A percentile compares a stretch with the other conserved stretches of the same genome.
Evolutionary conservation across 306 rosid species (phyloP).

Genomic region (Cicer yamashitae): DNA sequence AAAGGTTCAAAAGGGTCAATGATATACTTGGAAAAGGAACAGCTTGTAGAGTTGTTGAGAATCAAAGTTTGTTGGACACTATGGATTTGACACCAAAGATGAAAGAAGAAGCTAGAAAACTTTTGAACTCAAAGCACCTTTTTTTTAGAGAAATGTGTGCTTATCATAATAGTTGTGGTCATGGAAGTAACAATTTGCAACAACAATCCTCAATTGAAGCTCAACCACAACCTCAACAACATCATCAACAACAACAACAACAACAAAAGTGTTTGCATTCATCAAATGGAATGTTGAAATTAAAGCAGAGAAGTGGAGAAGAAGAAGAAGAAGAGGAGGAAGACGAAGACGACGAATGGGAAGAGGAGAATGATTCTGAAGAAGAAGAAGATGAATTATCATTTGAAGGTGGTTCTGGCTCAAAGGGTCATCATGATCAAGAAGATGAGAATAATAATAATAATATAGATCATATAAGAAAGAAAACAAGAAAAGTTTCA

Average conservation of each 20-base stretch:
- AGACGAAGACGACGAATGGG: constrained; percentile 64
- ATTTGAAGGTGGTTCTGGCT: constrained; percentile 48
- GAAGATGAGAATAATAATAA: constrained; percentile 54
- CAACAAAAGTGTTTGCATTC: constrained; percentile 60
- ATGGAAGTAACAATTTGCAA: constrained; percentile 40
- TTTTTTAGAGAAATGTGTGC: constrained; percentile 98
- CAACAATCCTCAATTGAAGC: background rate
- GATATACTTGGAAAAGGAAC: constrained; percentile 96
- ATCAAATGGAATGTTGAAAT: constrained; percentile 53
- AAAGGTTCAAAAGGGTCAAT: constrained; percentile 91
- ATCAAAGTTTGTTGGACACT: constrained; percentile 70
- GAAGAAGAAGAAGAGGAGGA: constrained; percentile 66
- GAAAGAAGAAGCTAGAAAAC: constrained; percentile 84
- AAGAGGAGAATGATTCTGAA: constrained; percentile 60
- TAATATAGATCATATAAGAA: constrained; percentile 38
- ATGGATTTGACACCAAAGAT: constrained; percentile 75
- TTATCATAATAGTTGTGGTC: constrained; percentile 87
- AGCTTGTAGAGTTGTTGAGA: constrained; percentile 84
- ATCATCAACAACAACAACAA: constrained; percentile 19
- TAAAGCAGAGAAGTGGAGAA: constrained; percentile 51
- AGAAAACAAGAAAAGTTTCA: constrained; percentile 53
- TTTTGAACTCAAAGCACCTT: constrained; percentile 89
- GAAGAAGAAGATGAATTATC: constrained; percentile 58
- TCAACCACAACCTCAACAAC: constrained; percentile 5
- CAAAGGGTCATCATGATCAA: constrained; percentile 60